Evolutionary conservation across 2,329 filamentous ascomycete species (phyloP), one percentile per base, ranked within the genome.

Genomic region (Chrysosphaeria jannelii): DNA sequence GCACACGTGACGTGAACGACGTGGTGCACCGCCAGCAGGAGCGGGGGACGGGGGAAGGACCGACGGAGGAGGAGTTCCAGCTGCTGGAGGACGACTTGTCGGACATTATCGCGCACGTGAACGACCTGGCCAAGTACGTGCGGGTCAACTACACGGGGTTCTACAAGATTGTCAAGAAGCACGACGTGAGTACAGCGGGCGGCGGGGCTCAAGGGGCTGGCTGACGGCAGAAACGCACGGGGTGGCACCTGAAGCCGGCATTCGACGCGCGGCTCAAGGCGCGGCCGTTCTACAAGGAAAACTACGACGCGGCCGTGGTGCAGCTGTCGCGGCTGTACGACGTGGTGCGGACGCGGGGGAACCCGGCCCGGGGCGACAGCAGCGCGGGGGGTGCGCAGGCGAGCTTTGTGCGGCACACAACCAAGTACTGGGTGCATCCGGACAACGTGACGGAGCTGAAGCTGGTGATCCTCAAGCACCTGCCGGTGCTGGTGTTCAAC

Each of bases 111-210:
- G 85, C 85, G 35, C 81, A 97, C 39, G 85, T 97, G 12, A 81
- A 97, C 45, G 85, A 97, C 38, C 57, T 97, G 29, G 79, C 85
- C 43, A 93, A 93, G 48, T 97, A 90, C 42, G 88, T 89, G 5
- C 81, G 91, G 49, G 51, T 97, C 40, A 97, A 97, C 48, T 97
- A 97, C 41, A 93, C 81, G 1, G 85, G 85, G 5, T 97, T 97
- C 43, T 88, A 91, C 52, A 97, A 97, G 55, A 97, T 97, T 32
- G 90, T 97, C 46, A 97, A 97, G 57, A 97, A 97, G 55, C 85
- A 97, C 44, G 85, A 91, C 48, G 74, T 81, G 45, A 35, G 70
- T 50, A 6, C 10, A n/a, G 8, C n/a, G 5, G 10, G n/a, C n/a
- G 3, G 8, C 11, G 12, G 9, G n/a, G 6, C 13, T 22, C 13